Evolutionary conservation across 108 stramenopile genomes (phyloP), one percentile per base, ranked within the genome.

Genomic region (Aurantiochytrium sp.): DNA sequence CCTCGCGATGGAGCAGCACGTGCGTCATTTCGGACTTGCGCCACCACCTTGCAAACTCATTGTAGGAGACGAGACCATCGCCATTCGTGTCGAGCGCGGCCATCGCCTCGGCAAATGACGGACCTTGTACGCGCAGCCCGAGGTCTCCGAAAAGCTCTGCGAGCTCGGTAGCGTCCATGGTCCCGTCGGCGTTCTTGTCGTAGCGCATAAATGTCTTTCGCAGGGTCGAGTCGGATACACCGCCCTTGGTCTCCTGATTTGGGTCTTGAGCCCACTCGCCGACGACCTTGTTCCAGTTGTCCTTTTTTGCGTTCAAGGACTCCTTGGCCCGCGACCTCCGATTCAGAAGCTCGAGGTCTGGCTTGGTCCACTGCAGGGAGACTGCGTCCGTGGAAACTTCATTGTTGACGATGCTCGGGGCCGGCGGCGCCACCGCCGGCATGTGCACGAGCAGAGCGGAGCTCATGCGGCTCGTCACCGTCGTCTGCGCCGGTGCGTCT

Each of bases 231-330:
- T 48, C 45, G 45, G 39, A 48, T 24, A 65, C 59, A 1, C 42
- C 73, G n/a, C 73, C 73, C n/a, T 41, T 48, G 45, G 39, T 3
- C 32, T 81, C 73, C 30, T 17, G 6, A 24, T 17, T 37, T 37
- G 73, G 73, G 17, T 81, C 73, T 30, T 81, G 21, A 37, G 45
- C 73, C 73, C 73, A 81, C n/a, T 48, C 45, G n/a, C 73, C 73
- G n/a, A 81, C 73, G 30, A 81, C 73, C 42, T 48, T 22, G 12
- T 81, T 48, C 73, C 73, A 81, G 24, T 42, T 48, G n/a, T 81
- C 73, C 45, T 81, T 81, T 48, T 48, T 81, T 15, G 59, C 59
- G 19, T 65, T 65, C 8, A 65, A 19, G 8, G 59, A 65, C 59
- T 65, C 59, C 19, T 65, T 65, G 15, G 59, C 59, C 15, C 59